Evolutionary conservation across 164 flowering plant species (phyloP), one percentile per base, ranked within the genome.

Genomic region (Taxillus chinensis): DNA sequence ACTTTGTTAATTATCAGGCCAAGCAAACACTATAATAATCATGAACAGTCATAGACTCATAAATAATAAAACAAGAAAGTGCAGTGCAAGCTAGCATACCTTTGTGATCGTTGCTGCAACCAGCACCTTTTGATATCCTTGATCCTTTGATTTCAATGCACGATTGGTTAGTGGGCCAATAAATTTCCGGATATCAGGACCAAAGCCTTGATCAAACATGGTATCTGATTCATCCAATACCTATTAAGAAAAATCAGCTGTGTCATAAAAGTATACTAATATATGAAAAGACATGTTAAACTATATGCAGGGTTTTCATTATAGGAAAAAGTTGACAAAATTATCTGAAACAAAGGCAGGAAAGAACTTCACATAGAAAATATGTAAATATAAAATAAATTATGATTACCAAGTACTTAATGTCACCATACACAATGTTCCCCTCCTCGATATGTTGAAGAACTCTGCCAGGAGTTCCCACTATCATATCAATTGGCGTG

Each of bases 151-250:
- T 71, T 86, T 90, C 15, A 75, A 70, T 41, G 89, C 84, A 71
- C 96, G 97, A 58, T 82, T 73, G 59, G 81, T 90, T 59, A 93
- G 63, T 39, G 99, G 99, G 39, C 63, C 82, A 64, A 93, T 79
- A 80, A 93, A 90, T 67, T 93, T 86, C 64, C 81, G 89, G 50
- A 93, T 88, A 49, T 93, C 99, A 63, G 99, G 99, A 62, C 97
- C 99, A 81, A 93, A 93, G 45, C 99, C 99, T 60, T 78, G 92
- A 79, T 93, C 99, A 80, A 93, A 93, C 99, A 93, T 93, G 64
- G 97, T 93, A 71, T 93, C 99, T 37, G 99, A 96, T 78, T 93
- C 99, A 79, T 93, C 99, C 78, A 93, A 72, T 52, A 93, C 97
- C 99, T 90, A 67, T 49, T 49, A 64, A 61, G 5, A 48, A 65